Evolutionary conservation across 1,284 basidiomycete genomes (phyloP).

Genomic region (Boletus subluridellus): DNA sequence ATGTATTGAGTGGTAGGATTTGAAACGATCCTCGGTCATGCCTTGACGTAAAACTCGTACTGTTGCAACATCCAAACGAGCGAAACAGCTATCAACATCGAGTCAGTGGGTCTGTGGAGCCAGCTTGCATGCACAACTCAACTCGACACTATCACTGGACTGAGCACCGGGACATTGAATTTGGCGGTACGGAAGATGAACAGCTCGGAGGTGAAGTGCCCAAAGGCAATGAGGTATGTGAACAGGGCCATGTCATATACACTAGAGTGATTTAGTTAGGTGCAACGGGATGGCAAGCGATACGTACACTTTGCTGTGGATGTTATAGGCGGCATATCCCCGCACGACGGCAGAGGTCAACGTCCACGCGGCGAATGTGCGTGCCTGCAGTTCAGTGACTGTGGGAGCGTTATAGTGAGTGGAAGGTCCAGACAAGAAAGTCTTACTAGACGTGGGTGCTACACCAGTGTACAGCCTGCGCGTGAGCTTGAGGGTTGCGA

Average conservation of each 20-base stretch:
- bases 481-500: constrained; percentile 73
- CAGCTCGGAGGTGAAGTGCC: constrained; percentile 85
- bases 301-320: constrained; percentile 72
- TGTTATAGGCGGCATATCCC: constrained; percentile 83
- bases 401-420: constrained; percentile 8
- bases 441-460: constrained; percentile 43
- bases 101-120: constrained; percentile 10
- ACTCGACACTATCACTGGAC: constrained; percentile 87
- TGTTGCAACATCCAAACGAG: constrained; percentile 81
- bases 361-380: constrained; percentile 89
- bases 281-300: neutral
- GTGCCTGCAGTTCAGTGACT: constrained; percentile 83
- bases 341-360: constrained; percentile 78
- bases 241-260: constrained; percentile 86
- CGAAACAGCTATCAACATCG: constrained; percentile 50
- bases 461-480: constrained; percentile 71
- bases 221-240: constrained; percentile 87
- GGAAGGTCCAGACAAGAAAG: neutral
- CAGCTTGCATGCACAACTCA: constrained; percentile 36
- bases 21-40: constrained; percentile 23
- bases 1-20: neutral
- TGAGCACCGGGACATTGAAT: constrained; percentile 60
- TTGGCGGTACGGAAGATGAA: constrained; percentile 80
- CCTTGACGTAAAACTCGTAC: constrained; percentile 64
- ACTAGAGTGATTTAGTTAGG: constrained; percentile 42